Base-by-base conservation (phyloP, 2,329 filamentous ascomycete species). In the Epichloe scottii region DNA sequence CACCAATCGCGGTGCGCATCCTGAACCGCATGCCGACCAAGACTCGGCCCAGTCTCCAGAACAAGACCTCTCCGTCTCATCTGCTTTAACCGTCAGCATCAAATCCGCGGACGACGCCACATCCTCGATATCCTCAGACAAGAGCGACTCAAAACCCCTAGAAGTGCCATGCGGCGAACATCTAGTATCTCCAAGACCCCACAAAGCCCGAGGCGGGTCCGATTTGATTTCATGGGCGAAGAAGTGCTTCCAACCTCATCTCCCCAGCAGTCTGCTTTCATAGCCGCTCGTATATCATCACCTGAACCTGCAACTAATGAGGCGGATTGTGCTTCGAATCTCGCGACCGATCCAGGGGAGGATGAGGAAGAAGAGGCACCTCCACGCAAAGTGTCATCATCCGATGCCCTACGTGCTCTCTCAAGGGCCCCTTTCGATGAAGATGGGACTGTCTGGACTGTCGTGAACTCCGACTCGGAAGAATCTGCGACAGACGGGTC, bases 181-280 rank as follows among this genome's bases (percentile, higher is more conserved):
- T 78, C 75, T 6, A 78, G 72, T 57, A 71, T 68, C 34, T 72
- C 74, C 26, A 74, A 70, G 47, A 71, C 73, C 49, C 67, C 65
- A 5, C 69, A 71, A 42, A 81, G 78, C 58, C 78, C 77, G n/a
- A 73, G 79, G 33, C 72, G 78, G 53, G 81, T 84, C 51, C 78
- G 81, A 46, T 84, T 84, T 55, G 74, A 81, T 38, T 74, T 83
- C 44, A 73, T 74, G 60, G 79, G 79, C 49, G 68, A 73, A 55
- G 78, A 83, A 59, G 77, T 84, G 37, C 66, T 81, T 52, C 78
- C 80, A 19, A 81, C 79, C 44, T 68, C 73, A 26, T 81, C 78
- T 21, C 79, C 79, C 45, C 70, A 72, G 54, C 55, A 62, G 51
- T 57, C 66, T 51, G 62, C 67, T 53, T 57, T 64, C 59, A 57